Conservation (phyloP, 2,329 filamentous ascomycete species). For the Laburnicola sp. region DNA sequence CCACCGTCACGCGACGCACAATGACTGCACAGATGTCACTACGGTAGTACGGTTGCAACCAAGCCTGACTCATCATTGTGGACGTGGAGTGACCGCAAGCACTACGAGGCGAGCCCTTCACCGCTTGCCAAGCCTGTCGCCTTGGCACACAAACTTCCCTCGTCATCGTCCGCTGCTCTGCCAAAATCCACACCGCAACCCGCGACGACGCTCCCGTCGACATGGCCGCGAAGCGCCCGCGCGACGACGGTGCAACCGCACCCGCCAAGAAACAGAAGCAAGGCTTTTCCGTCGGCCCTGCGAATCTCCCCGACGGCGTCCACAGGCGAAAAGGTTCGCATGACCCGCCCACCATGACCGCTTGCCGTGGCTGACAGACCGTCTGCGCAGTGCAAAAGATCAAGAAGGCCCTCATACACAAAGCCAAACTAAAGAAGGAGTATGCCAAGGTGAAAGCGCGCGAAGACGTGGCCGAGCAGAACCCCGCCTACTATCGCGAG, state of each 20-base stretch:
- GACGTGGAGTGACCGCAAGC: no score
- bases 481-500: conserved; percentile 41
- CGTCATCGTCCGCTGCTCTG: background rate
- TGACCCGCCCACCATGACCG: background rate
- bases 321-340: conserved; percentile 74
- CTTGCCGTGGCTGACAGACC: background rate
- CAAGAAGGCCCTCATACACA: conserved; percentile 84
- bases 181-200: background rate
- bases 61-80: no score
- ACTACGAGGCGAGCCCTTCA: no score
- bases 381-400: conserved; percentile 72
- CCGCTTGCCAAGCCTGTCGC: background rate
- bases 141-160: conserved; percentile 7
- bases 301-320: conserved; percentile 86
- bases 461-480: conserved; percentile 49
- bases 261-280: conserved; percentile 58
- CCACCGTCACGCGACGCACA: no score
- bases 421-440: conserved; percentile 89
- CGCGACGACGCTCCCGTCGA: background rate
- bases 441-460: conserved; percentile 83
- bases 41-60: no score
- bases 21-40: no score
- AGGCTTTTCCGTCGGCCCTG: conserved; percentile 84
- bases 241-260: conserved; percentile 48
- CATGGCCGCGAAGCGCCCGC: conserved; percentile 65